These are phyloP conservation scores for Neurospora sp. DNA, from an alignment of 495 filamentous ascomycete species.

Conservation along the genomic window DNA sequence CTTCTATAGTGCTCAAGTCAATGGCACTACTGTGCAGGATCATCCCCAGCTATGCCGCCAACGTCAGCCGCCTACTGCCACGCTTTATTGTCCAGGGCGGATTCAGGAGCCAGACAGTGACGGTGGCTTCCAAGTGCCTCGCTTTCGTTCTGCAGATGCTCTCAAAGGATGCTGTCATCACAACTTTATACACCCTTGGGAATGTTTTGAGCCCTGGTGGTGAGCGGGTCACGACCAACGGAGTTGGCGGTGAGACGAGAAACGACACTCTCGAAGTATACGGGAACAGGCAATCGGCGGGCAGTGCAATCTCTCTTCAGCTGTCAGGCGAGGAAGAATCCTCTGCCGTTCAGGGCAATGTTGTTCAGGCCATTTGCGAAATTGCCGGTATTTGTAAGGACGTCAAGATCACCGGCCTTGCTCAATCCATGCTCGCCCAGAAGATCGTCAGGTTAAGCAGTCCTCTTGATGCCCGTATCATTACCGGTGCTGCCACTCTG, in stretches of 20 bases:
- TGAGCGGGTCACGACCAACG: conserved; percentile 31
- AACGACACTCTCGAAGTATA: conserved; percentile 34
- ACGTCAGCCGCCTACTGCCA: conserved; percentile 70
- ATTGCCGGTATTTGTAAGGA: conserved; percentile 74
- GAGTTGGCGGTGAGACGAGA: conserved; percentile 24
- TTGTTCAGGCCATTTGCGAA: conserved; percentile 80
- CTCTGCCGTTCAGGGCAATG: conserved; percentile 58
- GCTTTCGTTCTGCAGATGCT: conserved; percentile 67
- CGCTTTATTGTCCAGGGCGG: conserved; percentile 74
- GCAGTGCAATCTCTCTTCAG: conserved; percentile 68
- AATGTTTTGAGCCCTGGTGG: conserved; percentile 72
- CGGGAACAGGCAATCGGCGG: conserved; percentile 46
- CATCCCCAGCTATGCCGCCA: conserved; percentile 59
- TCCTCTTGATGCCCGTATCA: conserved; percentile 68
- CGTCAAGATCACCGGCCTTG: conserved; percentile 84
- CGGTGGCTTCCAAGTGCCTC: conserved; percentile 69
- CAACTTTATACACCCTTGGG: conserved; percentile 85
- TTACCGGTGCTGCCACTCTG: conserved; percentile 69
- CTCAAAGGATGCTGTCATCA: conserved; percentile 87
- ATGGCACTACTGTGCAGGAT: conserved; percentile 70
- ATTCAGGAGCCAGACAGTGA: conserved; percentile 51
- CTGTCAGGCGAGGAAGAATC: conserved; percentile 65
- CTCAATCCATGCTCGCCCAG: conserved; percentile 91
- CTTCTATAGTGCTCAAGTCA: conserved; percentile 64
- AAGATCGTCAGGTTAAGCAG: conserved; percentile 76